Evolutionary conservation across 1,139 yeast genomes (phyloP).

Genomic region (Kazachstania sp.): DNA sequence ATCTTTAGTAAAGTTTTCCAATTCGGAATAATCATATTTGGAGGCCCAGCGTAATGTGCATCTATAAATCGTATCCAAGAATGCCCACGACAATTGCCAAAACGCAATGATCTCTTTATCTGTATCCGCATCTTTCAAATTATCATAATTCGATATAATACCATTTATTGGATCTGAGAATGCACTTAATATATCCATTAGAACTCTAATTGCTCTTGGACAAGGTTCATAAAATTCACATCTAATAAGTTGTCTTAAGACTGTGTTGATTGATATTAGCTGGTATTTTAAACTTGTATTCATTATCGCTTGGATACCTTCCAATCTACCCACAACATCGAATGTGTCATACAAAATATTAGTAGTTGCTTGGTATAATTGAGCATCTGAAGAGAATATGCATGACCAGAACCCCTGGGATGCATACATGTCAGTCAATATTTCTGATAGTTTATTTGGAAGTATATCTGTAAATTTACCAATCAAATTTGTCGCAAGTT

Average conservation of each 20-base stretch:
- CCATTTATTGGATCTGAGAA: constrained; percentile 64
- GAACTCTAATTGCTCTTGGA: constrained; percentile 63
- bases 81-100: constrained; percentile 75
- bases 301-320: constrained; percentile 55
- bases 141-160: constrained; percentile 32
- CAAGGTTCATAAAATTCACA: constrained; percentile 61
- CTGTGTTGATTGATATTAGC: constrained; percentile 41
- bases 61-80: constrained; percentile 58
- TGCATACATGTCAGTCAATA: constrained; percentile 34
- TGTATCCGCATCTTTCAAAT: constrained; percentile 17
- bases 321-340: constrained; percentile 67
- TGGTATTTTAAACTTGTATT: constrained; percentile 37
- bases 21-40: constrained; percentile 45
- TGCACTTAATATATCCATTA: constrained; percentile 63
- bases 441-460: constrained; percentile 36
- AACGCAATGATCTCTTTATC: constrained; percentile 28
- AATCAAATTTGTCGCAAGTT: constrained; percentile 26
- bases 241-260: constrained; percentile 39
- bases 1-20: constrained; percentile 80
- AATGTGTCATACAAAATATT: constrained; percentile 68
- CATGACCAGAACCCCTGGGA: constrained; percentile 61
- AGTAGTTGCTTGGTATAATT: constrained; percentile 58
- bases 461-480: constrained; percentile 39
- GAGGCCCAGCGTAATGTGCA: constrained; percentile 70
- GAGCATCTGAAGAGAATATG: constrained; percentile 47